These are phyloP conservation scores for Leccinum holopus DNA, from an alignment of 1,284 basidiomycete genomes.

Conservation along the genomic window DNA sequence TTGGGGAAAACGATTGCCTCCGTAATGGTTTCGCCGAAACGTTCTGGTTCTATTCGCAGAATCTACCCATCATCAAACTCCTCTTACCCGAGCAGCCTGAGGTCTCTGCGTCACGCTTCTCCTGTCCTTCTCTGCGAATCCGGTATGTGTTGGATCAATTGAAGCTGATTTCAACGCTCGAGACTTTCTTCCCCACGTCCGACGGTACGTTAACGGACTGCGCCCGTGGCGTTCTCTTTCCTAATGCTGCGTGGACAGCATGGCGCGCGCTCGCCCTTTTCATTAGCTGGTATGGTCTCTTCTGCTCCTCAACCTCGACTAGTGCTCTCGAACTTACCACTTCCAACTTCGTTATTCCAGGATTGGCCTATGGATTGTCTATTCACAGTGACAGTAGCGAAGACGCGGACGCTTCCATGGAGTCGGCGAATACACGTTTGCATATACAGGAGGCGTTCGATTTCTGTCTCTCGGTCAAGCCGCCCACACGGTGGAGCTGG, in stretches of 20 bases:
- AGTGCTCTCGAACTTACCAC: background rate
- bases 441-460: slow-evolving; percentile 78
- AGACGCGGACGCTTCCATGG: slow-evolving; percentile 62
- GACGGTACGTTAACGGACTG: slow-evolving; percentile 71
- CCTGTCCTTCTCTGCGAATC: slow-evolving; percentile 56
- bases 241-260: slow-evolving; percentile 75
- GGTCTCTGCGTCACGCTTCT: slow-evolving; percentile 66
- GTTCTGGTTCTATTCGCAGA: slow-evolving; percentile 77
- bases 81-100: slow-evolving; percentile 72
- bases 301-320: background rate
- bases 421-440: slow-evolving; percentile 67
- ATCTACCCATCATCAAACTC: slow-evolving; percentile 70
- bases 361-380: slow-evolving; percentile 63
- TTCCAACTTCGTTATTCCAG: slow-evolving; percentile 33
- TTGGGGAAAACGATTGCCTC: slow-evolving; percentile 50
- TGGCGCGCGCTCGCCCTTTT: slow-evolving; percentile 67
- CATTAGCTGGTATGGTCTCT: slow-evolving; percentile 52
- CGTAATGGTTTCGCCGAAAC: slow-evolving; percentile 74
- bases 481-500: slow-evolving; percentile 33
- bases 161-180: slow-evolving; percentile 50
- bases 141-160: slow-evolving; percentile 46
- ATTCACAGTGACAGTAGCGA: slow-evolving; percentile 48
- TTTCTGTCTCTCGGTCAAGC: slow-evolving; percentile 64
- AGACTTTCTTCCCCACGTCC: slow-evolving; percentile 67
- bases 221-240: slow-evolving; percentile 68